Conservation (phyloP, 2,329 filamentous ascomycete species). For the Paecilomyces dactylethromorphus region DNA sequence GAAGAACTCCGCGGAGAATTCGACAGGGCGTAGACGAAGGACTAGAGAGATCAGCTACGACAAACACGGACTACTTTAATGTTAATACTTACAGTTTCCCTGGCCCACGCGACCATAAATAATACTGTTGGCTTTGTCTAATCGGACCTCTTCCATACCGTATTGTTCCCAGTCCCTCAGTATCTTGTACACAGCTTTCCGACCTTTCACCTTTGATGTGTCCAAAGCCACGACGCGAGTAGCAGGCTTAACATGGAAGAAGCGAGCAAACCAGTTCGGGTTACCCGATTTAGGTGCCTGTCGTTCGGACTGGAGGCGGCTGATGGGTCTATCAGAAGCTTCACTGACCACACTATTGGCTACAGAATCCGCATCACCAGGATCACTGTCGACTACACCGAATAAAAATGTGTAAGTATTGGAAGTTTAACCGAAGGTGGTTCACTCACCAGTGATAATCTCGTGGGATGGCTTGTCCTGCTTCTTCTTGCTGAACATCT, state of each 20-base stretch:
- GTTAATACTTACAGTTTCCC: conserved; percentile 63
- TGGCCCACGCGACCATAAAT: conserved; percentile 72
- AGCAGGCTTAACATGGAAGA: conserved; percentile 84
- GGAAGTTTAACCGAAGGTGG: neutral
- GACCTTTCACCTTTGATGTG: conserved; percentile 63
- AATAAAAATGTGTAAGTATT: neutral
- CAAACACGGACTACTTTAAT: conserved; percentile 1
- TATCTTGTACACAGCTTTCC: conserved; percentile 68
- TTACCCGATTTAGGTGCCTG: conserved; percentile 37
- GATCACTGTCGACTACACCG: neutral
- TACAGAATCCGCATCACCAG: neutral
- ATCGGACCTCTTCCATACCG: conserved; percentile 71
- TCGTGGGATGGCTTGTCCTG: conserved; percentile 27
- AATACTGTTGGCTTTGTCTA: conserved; percentile 72
- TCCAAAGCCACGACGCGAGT: conserved; percentile 68
- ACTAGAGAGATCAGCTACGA: conserved; percentile 43
- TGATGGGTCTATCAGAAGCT: conserved; percentile 1
- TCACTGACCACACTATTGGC: neutral
- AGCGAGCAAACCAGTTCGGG: conserved; percentile 81
- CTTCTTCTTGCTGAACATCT: conserved; percentile 47
- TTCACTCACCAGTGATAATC: conserved; percentile 31
- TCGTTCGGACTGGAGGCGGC: conserved; percentile 10
- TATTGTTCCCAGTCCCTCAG: conserved; percentile 74
- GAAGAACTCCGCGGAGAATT: conserved; percentile 81
- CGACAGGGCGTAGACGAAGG: conserved; percentile 77